phyloP scores from a whole-genome alignment of 345 rosid species.

The Salix dunnii region DNA sequence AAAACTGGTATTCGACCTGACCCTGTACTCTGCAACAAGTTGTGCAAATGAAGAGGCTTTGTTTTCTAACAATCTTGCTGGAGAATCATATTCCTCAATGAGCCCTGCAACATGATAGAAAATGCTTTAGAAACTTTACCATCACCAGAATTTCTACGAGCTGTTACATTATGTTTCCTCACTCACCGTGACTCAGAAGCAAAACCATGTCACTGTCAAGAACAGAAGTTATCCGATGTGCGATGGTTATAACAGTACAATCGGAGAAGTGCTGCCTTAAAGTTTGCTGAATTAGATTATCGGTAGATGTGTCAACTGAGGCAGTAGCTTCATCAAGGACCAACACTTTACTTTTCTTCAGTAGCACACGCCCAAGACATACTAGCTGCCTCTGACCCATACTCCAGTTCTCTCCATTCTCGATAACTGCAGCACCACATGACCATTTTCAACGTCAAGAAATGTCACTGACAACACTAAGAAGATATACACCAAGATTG shows the following conservation, averaged over 20 bases:
- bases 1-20: constrained; percentile 54
- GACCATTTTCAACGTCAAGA: background rate
- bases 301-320: constrained; percentile 84
- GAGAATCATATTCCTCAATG: constrained; percentile 67
- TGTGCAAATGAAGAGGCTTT: constrained; percentile 68
- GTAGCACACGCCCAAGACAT: constrained; percentile 79
- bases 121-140: background rate
- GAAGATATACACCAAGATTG: background rate
- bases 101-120: constrained; percentile 40
- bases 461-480: too few species aligned
- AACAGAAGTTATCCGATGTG: constrained; percentile 82
- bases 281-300: constrained; percentile 72
- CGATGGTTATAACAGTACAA: constrained; percentile 74
- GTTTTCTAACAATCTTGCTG: constrained; percentile 50
- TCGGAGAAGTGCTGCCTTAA: constrained; percentile 60
- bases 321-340: constrained; percentile 92
- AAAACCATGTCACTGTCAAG: constrained; percentile 79
- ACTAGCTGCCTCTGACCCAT: constrained; percentile 89
- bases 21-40: constrained; percentile 72
- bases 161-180: background rate
- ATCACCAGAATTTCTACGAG: background rate
- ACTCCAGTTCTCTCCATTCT: constrained; percentile 96
- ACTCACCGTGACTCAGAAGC: constrained; percentile 64
- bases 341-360: constrained; percentile 72
- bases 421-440: constrained; percentile 44